Evolutionary conservation across 768 basidiomycete genomes (phyloP).

Genomic region (Boletus rubropictus): DNA sequence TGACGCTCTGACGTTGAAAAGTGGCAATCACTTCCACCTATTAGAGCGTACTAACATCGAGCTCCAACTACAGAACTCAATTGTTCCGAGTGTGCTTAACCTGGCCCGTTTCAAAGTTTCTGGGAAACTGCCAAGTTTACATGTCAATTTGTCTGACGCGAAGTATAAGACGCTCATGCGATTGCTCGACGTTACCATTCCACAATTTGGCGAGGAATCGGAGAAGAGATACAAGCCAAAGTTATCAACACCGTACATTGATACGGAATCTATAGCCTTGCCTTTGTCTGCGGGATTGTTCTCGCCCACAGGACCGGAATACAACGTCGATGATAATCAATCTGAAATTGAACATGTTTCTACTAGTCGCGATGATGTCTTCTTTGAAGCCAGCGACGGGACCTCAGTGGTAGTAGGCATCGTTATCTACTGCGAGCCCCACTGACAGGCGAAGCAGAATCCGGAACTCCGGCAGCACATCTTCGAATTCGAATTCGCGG

Average conservation of each 20-base stretch:
- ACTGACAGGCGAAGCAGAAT: conserved; percentile 17
- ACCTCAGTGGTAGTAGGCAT: conserved; percentile 41
- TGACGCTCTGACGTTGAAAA: conserved; percentile 60
- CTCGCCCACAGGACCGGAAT: conserved; percentile 51
- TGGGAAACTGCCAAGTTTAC: conserved; percentile 80
- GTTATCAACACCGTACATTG: conserved; percentile 17
- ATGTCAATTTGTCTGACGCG: conserved; percentile 83
- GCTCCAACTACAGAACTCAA: conserved; percentile 86
- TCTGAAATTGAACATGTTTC: conserved; percentile 38
- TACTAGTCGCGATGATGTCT: conserved; percentile 48
- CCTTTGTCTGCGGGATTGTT: conserved; percentile 54
- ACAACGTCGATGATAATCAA: conserved; percentile 59
- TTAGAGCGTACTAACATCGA: conserved; percentile 90
- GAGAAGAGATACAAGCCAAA: conserved; percentile 19
- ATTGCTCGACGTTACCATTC: conserved; percentile 85
- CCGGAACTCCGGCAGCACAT: conserved; percentile 47
- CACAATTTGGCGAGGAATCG: conserved; percentile 59
- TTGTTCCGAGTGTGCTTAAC: conserved; percentile 75
- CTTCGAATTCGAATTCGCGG: conserved; percentile 84
- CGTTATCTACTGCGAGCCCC: not conserved
- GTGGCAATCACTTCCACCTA: conserved; percentile 66
- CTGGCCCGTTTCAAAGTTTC: conserved; percentile 87
- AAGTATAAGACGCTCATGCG: conserved; percentile 93
- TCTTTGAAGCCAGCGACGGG: conserved; percentile 70
- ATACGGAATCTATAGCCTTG: conserved; percentile 35